These are phyloP conservation scores for Gynostemma pentaphyllum DNA, from an alignment of 306 rosid species.

Conservation along the genomic window DNA sequence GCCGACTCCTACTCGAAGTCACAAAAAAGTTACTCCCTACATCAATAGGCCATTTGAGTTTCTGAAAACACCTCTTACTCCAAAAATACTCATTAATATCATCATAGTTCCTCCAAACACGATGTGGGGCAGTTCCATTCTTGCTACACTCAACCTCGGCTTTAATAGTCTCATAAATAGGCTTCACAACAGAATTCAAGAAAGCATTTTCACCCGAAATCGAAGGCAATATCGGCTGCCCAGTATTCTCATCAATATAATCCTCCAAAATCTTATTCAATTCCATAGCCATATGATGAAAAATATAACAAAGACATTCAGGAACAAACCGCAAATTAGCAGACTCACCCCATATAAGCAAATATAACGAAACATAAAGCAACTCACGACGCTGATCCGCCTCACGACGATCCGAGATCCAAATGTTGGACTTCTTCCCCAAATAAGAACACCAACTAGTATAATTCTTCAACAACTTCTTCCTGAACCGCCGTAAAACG, in stretches of 20 bases:
- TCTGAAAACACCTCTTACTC: slow-evolving; percentile 81
- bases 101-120: slow-evolving; percentile 88
- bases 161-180: slow-evolving; percentile 65
- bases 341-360: slow-evolving; percentile 91
- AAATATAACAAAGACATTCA: slow-evolving; percentile 74
- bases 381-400: slow-evolving; percentile 70
- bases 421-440: slow-evolving; percentile 73
- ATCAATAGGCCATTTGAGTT: slow-evolving; percentile 82
- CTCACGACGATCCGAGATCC: slow-evolving; percentile 55
- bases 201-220: slow-evolving; percentile 69
- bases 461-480: slow-evolving; percentile 66
- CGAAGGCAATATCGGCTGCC: slow-evolving; percentile 75
- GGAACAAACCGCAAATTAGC: slow-evolving; percentile 77
- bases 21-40: slow-evolving; percentile 66
- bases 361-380: slow-evolving; percentile 64
- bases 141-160: slow-evolving; percentile 69
- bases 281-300: slow-evolving; percentile 82
- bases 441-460: slow-evolving; percentile 72
- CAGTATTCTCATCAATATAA: slow-evolving; percentile 77
- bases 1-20: slow-evolving; percentile 38
- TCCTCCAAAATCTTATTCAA: slow-evolving; percentile 70
- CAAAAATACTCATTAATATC: slow-evolving; percentile 90
- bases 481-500: slow-evolving; percentile 69
- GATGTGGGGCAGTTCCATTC: slow-evolving; percentile 76
- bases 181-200: slow-evolving; percentile 57